Base-by-base conservation (phyloP, 768 basidiomycete species). In the Phylloporus arenicola region DNA sequence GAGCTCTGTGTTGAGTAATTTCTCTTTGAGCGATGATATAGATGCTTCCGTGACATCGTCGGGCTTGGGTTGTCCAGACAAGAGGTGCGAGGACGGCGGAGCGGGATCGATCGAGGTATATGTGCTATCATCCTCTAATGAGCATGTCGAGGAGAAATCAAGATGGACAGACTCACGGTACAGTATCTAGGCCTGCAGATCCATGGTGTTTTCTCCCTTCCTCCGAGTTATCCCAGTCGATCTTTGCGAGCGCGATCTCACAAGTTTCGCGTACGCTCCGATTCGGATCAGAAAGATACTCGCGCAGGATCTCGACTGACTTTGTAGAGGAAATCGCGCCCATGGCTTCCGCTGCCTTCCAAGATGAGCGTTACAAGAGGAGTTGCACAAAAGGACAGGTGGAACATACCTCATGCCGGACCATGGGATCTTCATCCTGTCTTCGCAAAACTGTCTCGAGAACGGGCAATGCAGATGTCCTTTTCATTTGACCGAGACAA, bases 331-430 rank as follows among this genome's bases (percentile, higher is more conserved):
- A 92, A 33, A 98, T 91, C 1, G 96, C 96, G 35, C 94, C 96
- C 75, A 99, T 86, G 9, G 96, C 96, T 71, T 99, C 96, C n/a
- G 96, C 96, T 44, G 95, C 93, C 88, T 94, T 56, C 55, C 56
- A 45, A n/a, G 47, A 49, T 51, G 55, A 47, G 50, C 39, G 37
- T 58, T 54, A 57, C 40, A n/a, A 48, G 37, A 38, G 35, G 43
- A 34, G 12, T n/a, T 37, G 13, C 8, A 19, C 34, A 19, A 24
- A 34, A 47, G 24, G n/a, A 33, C 30, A 43, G 12, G 24, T 4
- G 27, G n/a, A 17, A 59, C 74, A 51, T 57, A 89, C 92, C 79
- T 99, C 96, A 71, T 99, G 96, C 48, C 96, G 77, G 53, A 98
- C 96, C 96, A 99, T 99, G 0, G 92, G 85, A 67, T 95, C 88